Conservation (phyloP, 306 rosid species). For the Fragaria ananassa region DNA sequence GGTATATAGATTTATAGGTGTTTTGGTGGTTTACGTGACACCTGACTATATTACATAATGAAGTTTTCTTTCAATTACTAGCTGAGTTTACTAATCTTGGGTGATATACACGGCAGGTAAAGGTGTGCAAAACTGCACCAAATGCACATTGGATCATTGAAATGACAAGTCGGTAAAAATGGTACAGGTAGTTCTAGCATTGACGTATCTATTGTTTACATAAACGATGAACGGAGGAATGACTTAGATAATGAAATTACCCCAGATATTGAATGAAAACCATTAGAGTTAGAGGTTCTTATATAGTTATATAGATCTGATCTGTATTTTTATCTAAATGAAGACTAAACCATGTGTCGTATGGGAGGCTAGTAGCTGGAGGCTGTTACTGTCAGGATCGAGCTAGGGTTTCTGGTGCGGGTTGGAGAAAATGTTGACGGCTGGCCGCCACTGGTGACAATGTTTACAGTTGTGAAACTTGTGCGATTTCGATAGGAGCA, state of each 20-base stretch:
- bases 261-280: neutral
- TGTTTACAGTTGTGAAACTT: neutral
- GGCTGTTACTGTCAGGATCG: neutral
- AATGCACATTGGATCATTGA: too few species aligned
- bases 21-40: too few species aligned
- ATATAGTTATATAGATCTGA: neutral
- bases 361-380: neutral
- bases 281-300: neutral
- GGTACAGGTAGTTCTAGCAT: too few species aligned
- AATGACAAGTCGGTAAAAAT: neutral
- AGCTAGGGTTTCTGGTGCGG: neutral
- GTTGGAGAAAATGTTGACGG: neutral
- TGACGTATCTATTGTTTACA: too few species aligned
- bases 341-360: neutral
- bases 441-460: neutral
- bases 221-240: neutral
- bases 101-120: too few species aligned
- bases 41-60: too few species aligned
- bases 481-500: neutral
- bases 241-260: neutral
- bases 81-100: neutral
- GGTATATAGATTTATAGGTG: neutral
- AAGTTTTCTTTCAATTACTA: neutral
- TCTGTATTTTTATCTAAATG: neutral
- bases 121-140: too few species aligned